These are phyloP conservation scores for Cystobasidium onofrii DNA, from an alignment of 768 basidiomycete species.

Conservation along the genomic window DNA sequence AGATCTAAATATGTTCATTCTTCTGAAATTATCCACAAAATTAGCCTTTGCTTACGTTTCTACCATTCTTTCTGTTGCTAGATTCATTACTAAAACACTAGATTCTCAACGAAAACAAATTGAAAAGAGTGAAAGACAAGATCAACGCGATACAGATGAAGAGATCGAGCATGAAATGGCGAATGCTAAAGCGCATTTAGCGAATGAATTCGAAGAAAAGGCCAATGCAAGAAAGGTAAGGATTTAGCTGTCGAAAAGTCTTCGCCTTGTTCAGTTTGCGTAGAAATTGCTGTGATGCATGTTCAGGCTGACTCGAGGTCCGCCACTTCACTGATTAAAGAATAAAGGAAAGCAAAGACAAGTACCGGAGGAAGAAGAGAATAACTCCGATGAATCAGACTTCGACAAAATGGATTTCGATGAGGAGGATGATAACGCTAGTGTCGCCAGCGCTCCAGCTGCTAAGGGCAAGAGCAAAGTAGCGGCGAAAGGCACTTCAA, in stretches of 20 bases:
- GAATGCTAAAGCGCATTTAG: constrained; percentile 43
- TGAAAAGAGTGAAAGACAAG: constrained; percentile 39
- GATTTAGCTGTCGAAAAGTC: constrained; percentile 24
- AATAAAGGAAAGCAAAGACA: constrained; percentile 20
- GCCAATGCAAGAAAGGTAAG: constrained; percentile 15
- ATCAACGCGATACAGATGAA: constrained; percentile 46
- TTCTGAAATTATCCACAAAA: too few species aligned
- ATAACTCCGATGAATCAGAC: constrained; percentile 31
- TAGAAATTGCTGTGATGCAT: too few species aligned
- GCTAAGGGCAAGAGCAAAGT: constrained; percentile 22
- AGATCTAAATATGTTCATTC: too few species aligned
- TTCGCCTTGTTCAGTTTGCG: too few species aligned
- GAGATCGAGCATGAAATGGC: constrained; percentile 44
- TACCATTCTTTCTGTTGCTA: constrained; percentile 26
- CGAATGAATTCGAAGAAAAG: constrained; percentile 36
- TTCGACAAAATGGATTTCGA: constrained; percentile 30
- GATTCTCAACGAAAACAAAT: constrained; percentile 41
- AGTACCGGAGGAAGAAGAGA: background rate
- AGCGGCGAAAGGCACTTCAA: background rate
- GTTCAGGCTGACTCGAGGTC: too few species aligned
- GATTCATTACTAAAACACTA: constrained; percentile 47
- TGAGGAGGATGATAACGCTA: background rate
- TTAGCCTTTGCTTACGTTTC: too few species aligned
- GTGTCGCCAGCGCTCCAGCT: constrained; percentile 10
- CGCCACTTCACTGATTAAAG: constrained; percentile 6